Base-by-base conservation (phyloP, 495 filamentous ascomycete species). In the Tricharina praecox region DNA sequence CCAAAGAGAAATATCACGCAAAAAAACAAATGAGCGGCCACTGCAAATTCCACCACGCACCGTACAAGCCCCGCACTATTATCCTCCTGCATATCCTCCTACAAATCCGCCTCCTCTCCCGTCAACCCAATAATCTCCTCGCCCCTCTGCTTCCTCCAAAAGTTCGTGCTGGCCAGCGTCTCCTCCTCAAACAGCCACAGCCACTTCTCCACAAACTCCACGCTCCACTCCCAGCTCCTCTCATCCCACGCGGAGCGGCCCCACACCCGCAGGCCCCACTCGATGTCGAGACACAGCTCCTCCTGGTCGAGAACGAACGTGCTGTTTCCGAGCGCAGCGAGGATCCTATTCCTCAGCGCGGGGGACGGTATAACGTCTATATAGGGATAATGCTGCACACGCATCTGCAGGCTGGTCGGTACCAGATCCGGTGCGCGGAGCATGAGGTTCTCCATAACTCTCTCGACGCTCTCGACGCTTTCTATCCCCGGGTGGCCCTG, bases 361-460 rank as follows among this genome's bases (percentile, higher is more conserved):
- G 66, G 64, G 24, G 66, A 61, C 2, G 72, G 73, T 40, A 74
- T 68, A 38, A 74, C 64, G 48, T 75, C 71, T 15, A 77, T 53
- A 66, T 71, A 77, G 0, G 68, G 66, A 39, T 70, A 68, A 42
- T 77, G 73, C 0, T 59, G 54, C 4, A 61, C 54, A 0, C 50
- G 47, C 9, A 42, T 48, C 49, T 76, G 73, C 0, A 73, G 23
- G 18, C 38, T 48, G 1, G 73, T 76, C 1, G 70, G 70, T 1
- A 64, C 63, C 1, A 77, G 63, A 43, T 58, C 63, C 0, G 55
- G 53, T 0, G 73, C 70, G 8, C 64, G 41, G 5, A 35, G 30
- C 3, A 21, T n/a, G 18, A 53, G 36, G 19, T 18, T 3, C 3
- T 35, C 13, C 9, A 39, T 32, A 11, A 34, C 25, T 2, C 35